Percentiles rank a stretch among this genome's conserved stretches.
phyloP scores from a whole-genome alignment of 2,329 filamentous ascomycete genomes.

The Leptographium flavum region DNA sequence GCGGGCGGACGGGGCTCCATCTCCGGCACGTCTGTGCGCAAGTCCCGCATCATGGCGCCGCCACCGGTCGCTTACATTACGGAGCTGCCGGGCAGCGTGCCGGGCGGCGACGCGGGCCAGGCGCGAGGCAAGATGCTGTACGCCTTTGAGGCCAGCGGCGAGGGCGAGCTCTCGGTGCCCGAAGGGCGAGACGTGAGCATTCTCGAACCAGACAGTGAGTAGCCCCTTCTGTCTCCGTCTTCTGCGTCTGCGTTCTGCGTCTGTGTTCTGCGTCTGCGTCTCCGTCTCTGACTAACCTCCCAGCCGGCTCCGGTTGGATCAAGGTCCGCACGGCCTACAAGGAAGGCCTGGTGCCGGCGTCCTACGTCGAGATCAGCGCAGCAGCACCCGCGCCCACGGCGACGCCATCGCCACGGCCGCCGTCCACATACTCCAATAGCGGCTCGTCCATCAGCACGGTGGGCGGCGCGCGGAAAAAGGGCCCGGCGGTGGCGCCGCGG shows the following conservation, averaged over 20 bases:
- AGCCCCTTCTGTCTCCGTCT: background rate
- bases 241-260: background rate
- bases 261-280: too few species aligned
- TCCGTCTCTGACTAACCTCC: background rate
- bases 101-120: conserved; percentile 27
- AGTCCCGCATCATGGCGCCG: conserved; percentile 70
- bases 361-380: conserved; percentile 61
- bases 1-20: conserved; percentile 21
- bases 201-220: conserved; percentile 76
- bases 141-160: conserved; percentile 62
- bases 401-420: conserved; percentile 42
- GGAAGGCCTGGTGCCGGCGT: conserved; percentile 75
- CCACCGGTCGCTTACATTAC: conserved; percentile 72
- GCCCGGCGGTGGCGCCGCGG: conserved; percentile 78
- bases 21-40: conserved; percentile 25
- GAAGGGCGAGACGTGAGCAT: conserved; percentile 69
- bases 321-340: conserved; percentile 62
- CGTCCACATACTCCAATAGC: conserved; percentile 67
- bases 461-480: conserved; percentile 56
- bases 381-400: conserved; percentile 29
- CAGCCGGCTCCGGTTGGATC: conserved; percentile 86
- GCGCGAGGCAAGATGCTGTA: conserved; percentile 84
- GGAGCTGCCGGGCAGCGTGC: conserved; percentile 41
- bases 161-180: conserved; percentile 66
- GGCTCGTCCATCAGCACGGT: conserved; percentile 43